Base-by-base conservation (phyloP, 805 yeast genomes). In the Yamadazyma phyllophila region DNA sequence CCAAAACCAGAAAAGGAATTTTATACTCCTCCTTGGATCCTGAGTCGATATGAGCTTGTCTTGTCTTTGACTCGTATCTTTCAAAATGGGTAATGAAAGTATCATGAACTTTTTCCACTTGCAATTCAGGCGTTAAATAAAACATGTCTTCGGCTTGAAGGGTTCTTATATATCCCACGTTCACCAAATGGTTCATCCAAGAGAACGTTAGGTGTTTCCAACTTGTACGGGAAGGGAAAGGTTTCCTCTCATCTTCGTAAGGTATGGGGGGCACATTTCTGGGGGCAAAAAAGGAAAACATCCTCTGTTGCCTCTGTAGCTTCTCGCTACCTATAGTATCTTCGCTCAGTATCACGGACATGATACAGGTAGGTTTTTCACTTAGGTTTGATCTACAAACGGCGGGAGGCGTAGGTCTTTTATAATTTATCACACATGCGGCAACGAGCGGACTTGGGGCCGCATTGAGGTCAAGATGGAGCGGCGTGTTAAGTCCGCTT, bases 81-180 rank as follows among this genome's bases (percentile, higher is more conserved):
- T 20, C 13, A 29, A 49, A 44, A 24, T 41, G 15, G 1, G 10
- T 11, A 3, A 6, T 13, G 15, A 50, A 50, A 4, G 16, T 29
- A n/a, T 44, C 48, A 11, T 62, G 51, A 56, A 58, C 51, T 13
- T 47, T 39, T 26, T 58, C 57, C 20, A 63, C 60, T 43, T 53
- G 57, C 57, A 66, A 43, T 30, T 60, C 59, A 24, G 58, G 60
- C 8, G 59, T 49, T 31, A 66, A 53, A 29, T 46, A 47, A 45
- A 45, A 83, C 50, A 83, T 55, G 60, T 85, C 90, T 38, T 74
- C 73, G 3, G 82, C 77, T 35, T 74, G 76, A 33, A 85, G 59
- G 0, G 88, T 82, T 55, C 90, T 71, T 60, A 77, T 80, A 61
- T 84, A 84, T 4, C 90, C 90, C 5, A 76, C 76, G 14, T 59